Evolutionary conservation across 2,329 filamentous ascomycete genomes (phyloP).

Genomic region (Phialophora tarda): DNA sequence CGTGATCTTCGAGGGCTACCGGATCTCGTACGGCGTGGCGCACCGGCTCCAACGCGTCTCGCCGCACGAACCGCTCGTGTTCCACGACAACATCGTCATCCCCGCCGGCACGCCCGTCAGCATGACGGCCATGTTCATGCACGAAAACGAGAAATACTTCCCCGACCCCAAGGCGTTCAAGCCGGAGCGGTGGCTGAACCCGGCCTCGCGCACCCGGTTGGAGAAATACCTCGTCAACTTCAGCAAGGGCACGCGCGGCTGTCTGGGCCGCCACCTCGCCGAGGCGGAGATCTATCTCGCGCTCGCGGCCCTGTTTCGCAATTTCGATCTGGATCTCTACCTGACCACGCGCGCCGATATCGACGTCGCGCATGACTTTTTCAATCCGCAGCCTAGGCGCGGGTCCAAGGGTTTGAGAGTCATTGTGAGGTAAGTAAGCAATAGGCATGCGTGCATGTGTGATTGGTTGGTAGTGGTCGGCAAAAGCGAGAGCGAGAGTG

Average conservation of each 20-base stretch:
- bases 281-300: constrained; percentile 36
- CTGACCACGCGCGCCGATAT: constrained; percentile 33
- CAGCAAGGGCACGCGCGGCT: constrained; percentile 50
- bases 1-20: constrained; percentile 42
- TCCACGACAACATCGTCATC: constrained; percentile 42
- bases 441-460: no score
- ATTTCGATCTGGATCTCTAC: constrained; percentile 35
- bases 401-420: constrained; percentile 22
- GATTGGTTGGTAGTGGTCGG: no score
- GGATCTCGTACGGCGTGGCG: constrained; percentile 35
- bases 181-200: constrained; percentile 34
- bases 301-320: constrained; percentile 28
- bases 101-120: constrained; percentile 41
- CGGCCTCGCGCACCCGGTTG: constrained; percentile 39
- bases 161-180: constrained; percentile 41
- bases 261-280: constrained; percentile 42
- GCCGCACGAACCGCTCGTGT: constrained; percentile 39
- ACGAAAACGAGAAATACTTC: constrained; percentile 45
- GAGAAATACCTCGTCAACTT: constrained; percentile 52
- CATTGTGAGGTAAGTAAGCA: constrained; percentile 14
- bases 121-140: constrained; percentile 39
- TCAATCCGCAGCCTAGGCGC: constrained; percentile 24
- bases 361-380: constrained; percentile 34
- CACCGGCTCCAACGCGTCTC: constrained; percentile 33
- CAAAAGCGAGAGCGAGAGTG: no score